Evolutionary conservation across 2,329 filamentous ascomycete species (phyloP), one percentile per base, ranked within the genome.

Genomic region (Fusarium stilboides): DNA sequence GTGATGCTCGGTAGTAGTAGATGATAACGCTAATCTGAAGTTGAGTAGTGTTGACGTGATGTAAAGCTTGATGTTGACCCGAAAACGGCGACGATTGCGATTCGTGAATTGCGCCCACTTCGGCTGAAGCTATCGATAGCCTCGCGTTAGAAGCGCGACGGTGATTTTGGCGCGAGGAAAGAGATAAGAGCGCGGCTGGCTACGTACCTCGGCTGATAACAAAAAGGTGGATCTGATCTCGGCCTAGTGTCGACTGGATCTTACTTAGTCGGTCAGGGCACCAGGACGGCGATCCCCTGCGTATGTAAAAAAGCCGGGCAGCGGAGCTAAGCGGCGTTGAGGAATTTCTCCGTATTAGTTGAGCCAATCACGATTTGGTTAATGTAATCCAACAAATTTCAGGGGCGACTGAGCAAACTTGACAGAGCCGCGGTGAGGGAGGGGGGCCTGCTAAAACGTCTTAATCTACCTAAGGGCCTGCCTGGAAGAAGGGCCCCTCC

Each of bases 331-430:
- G 70, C 57, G 57, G 62, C 33, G 46, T 46, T 47, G 59, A 56
- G 26, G 55, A 72, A 74, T 71, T 72, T 72, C 62, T 74, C 68
- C 64, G 62, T 68, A 24, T 45, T 24, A 40, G 47, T 40, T 63
- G 53, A 47, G 22, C 75, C 75, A 75, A 77, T 76, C 22, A 63
- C 10, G 26, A 37, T 2, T 2, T 5, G 20, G 61, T 13, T 50
- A 75, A 77, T 77, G 74, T 76, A 77, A 77, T 77, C 73, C 60
- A 53, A 67, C 46, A 49, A 57, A 62, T 62, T 47, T 75, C 71
- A 75, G 73, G 67, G 71, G 73, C 63, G 71, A 62, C 54, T 22
- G 61, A 49, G 58, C 56, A 65, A 58, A 57, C 42, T 69, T 67
- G 64, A 74, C 72, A 75, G 72, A 74, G 71, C 71, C 71, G 71